Base-by-base conservation (phyloP, 148 eudicot genomes). In the Polygonum maritimum region DNA sequence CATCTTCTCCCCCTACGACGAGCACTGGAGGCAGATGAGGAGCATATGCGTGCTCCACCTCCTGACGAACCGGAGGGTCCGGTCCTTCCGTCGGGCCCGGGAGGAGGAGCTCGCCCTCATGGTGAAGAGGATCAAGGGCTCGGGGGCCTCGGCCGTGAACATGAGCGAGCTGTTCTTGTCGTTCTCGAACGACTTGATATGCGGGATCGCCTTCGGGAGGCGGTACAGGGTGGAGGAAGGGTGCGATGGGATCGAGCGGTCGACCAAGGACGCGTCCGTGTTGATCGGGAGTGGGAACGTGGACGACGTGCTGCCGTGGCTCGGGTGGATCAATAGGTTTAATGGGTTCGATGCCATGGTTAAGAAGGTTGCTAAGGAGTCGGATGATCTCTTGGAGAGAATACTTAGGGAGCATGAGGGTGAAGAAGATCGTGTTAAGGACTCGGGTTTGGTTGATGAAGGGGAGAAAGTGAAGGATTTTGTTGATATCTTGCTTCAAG, bases 11-110 rank as follows among this genome's bases (percentile, higher is more conserved):
- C 86, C 89, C 7, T 88, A 86, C 39, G 86, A 87, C 58, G 89
- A 83, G 15, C 82, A 82, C 33, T 88, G 91, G 89, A 81, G 91
- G 74, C 89, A 86, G 44, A 71, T 84, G 62, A 84, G 78, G 69
- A 84, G 86, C 76, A 78, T 86, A 36, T 84, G 76, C 74, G 82
- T 84, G 19, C 85, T 84, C 69, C 86, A 84, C 69, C 82, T 88
- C 49, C 54, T 81, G 71, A 86, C 90, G 74, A 87, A 80, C 79
- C 80, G 78, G 48, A 78, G 85, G 67, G 91, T 89, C 14, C 81
- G 82, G 45, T 83, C 88, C 22, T 84, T 84, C 45, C 78, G 75
- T 3, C 26, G 49, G 0, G 83, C 83, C 51, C 79, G 89, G 55
- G 82, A 77, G 31, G 83, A 88, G 78, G 89, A 88, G 79, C 78